Percentiles rank a stretch among this genome's conserved stretches.
Evolutionary conservation across 2,329 filamentous ascomycete genomes (phyloP).

Genomic region (Knoxdaviesia proteae): DNA sequence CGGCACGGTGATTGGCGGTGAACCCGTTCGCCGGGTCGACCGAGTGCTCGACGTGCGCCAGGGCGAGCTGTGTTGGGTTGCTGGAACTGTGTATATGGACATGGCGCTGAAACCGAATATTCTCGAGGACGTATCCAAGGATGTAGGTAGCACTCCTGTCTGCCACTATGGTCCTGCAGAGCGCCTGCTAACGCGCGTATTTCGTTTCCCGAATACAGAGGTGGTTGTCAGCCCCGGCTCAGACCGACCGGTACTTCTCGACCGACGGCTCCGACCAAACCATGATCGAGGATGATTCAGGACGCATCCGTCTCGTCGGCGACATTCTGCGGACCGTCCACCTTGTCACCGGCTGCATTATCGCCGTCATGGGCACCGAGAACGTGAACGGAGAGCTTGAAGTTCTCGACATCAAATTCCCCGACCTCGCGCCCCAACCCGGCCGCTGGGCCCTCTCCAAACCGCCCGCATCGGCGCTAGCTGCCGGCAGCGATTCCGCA

Average conservation of each 20-base stretch:
- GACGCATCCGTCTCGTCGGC: slow-evolving; percentile 63
- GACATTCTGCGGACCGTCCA: slow-evolving; percentile 43
- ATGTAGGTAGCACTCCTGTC: slow-evolving; percentile 33
- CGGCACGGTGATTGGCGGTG: slow-evolving; percentile 55
- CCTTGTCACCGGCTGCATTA: slow-evolving; percentile 79
- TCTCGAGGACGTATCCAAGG: slow-evolving; percentile 82
- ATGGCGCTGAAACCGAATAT: slow-evolving; percentile 94
- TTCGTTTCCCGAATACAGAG: slow-evolving; percentile 28
- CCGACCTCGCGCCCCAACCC: slow-evolving; percentile 68
- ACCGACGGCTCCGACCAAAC: slow-evolving; percentile 40
- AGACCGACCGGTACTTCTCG: slow-evolving; percentile 55
- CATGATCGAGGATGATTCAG: slow-evolving; percentile 92
- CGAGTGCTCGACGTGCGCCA: slow-evolving; percentile 88
- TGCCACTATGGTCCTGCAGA: background rate
- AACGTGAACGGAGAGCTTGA: slow-evolving; percentile 85
- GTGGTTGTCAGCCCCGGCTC: slow-evolving; percentile 69
- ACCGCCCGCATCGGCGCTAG: slow-evolving; percentile 11
- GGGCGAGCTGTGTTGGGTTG: slow-evolving; percentile 87
- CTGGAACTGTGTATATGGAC: slow-evolving; percentile 91
- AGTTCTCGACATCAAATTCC: slow-evolving; percentile 72
- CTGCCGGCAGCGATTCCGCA: slow-evolving; percentile 1
- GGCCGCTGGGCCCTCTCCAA: slow-evolving; percentile 55
- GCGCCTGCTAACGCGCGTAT: background rate
- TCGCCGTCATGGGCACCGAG: slow-evolving; percentile 88
- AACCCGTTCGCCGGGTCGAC: slow-evolving; percentile 56